Evolutionary conservation across 2,329 filamentous ascomycete species (phyloP).

Genomic region (Aspergillus luchuensis): DNA sequence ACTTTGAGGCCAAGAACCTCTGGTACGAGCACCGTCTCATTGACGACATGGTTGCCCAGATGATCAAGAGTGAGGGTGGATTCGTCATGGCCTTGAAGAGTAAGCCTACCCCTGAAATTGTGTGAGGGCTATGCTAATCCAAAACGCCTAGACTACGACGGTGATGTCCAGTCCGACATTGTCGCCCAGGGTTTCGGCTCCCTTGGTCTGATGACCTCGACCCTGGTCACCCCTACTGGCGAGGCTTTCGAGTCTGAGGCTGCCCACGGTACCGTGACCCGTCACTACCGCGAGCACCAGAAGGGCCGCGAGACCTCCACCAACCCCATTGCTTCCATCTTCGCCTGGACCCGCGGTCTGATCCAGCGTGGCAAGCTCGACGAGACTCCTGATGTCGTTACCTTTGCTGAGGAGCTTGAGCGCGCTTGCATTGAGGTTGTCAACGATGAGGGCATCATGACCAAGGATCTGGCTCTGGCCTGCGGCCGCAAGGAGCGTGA

Average conservation of each 20-base stretch:
- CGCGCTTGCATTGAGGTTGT: conserved; percentile 93
- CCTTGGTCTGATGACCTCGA: conserved; percentile 96
- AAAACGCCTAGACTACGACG: conserved; percentile 67
- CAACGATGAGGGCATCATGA: conserved; percentile 94
- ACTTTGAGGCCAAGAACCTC: conserved; percentile 88
- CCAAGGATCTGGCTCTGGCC: conserved; percentile 95
- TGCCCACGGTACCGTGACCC: conserved; percentile 95
- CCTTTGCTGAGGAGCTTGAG: conserved; percentile 90
- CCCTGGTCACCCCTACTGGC: conserved; percentile 93
- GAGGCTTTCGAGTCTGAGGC: conserved; percentile 98
- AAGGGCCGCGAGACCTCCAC: conserved; percentile 97
- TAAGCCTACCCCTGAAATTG: conserved; percentile 47
- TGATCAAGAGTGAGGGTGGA: conserved; percentile 97
- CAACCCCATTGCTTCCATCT: conserved; percentile 98
- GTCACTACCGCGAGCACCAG: conserved; percentile 98
- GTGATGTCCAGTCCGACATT: conserved; percentile 97
- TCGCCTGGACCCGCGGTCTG: conserved; percentile 96
- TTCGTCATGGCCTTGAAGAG: conserved; percentile 99
- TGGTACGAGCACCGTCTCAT: conserved; percentile 99
- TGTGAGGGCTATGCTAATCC: too few species aligned
- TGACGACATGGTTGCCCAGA: conserved; percentile 99
- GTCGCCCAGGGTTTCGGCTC: conserved; percentile 98
- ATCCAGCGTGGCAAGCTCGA: conserved; percentile 92
- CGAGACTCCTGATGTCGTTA: conserved; percentile 83
- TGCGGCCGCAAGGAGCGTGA: conserved; percentile 83